Conservation (phyloP, 805 yeast genomes). For the Starmerella floricola region DNA sequence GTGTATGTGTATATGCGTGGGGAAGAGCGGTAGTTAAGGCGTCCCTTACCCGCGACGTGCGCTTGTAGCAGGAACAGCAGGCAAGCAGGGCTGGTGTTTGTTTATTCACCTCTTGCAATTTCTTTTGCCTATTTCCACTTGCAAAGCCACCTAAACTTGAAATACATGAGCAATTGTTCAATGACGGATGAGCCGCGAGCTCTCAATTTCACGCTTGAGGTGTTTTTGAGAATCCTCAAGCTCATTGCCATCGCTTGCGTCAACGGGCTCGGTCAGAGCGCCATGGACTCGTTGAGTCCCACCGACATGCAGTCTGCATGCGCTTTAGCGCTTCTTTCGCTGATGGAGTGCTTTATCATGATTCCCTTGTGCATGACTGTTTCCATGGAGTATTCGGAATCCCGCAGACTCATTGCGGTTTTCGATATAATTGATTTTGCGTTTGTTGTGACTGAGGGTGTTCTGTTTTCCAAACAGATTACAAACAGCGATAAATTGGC, state of each 20-base stretch:
- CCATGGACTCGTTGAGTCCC: background rate
- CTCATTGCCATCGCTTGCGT: background rate
- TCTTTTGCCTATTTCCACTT: too few relatives aligned
- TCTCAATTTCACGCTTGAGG: background rate
- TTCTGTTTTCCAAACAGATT: slow-evolving; percentile 1
- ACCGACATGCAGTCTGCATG: background rate
- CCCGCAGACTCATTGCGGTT: background rate
- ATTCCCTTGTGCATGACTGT: background rate
- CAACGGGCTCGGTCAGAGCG: background rate
- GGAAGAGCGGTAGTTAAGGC: too few relatives aligned
- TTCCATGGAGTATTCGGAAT: background rate
- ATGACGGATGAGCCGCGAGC: too few relatives aligned
- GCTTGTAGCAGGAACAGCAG: too few relatives aligned
- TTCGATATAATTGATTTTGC: background rate
- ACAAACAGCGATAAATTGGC: background rate
- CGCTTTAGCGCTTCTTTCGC: background rate
- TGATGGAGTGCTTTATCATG: background rate
- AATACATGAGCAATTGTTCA: too few relatives aligned
- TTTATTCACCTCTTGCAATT: too few relatives aligned
- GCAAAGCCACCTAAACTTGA: too few relatives aligned
- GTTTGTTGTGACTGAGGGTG: background rate
- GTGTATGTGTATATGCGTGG: too few relatives aligned
- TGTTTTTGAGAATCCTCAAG: background rate
- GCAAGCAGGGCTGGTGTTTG: too few relatives aligned
- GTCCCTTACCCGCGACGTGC: too few relatives aligned